These are phyloP conservation scores for Lablab purpureus DNA, from an alignment of 306 rosid species.

Conservation along the genomic window DNA sequence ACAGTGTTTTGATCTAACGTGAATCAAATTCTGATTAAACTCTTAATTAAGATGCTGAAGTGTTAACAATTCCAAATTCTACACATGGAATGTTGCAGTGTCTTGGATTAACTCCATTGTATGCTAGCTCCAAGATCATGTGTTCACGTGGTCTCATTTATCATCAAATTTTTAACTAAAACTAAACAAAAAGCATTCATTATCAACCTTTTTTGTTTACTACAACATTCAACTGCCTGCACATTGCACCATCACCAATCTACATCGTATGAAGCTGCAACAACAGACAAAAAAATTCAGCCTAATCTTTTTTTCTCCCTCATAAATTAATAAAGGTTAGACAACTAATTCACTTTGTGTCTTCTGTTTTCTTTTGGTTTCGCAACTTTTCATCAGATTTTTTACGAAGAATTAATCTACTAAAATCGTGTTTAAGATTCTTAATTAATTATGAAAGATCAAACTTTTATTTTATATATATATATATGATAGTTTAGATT, in stretches of 20 bases:
- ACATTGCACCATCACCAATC: conserved; percentile 61
- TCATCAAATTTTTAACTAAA: conserved; percentile 27
- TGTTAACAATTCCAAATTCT: conserved; percentile 13
- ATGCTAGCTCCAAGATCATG: not conserved
- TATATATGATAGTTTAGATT: no score
- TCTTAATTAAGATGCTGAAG: not conserved
- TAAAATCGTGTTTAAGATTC: no score
- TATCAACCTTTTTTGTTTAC: conserved; percentile 49
- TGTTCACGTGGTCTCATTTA: not conserved
- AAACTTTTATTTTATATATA: no score
- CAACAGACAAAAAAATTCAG: conserved; percentile 31
- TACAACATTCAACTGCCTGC: conserved; percentile 68
- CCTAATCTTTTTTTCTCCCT: not conserved
- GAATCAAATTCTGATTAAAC: conserved; percentile 33
- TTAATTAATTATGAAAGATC: no score
- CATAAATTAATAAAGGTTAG: not conserved
- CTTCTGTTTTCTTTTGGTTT: no score
- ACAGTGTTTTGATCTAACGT: conserved; percentile 73
- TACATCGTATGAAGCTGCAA: conserved; percentile 77
- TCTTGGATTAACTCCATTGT: not conserved
- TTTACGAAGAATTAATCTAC: no score
- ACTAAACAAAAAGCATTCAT: conserved; percentile 28
- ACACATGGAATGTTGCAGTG: not conserved
- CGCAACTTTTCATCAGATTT: no score
- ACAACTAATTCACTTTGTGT: no score